A percentile compares a stretch with the other conserved stretches of the same genome.
phyloP scores from a whole-genome alignment of 2,329 filamentous ascomycete species.

The Exophiala mesophila region DNA sequence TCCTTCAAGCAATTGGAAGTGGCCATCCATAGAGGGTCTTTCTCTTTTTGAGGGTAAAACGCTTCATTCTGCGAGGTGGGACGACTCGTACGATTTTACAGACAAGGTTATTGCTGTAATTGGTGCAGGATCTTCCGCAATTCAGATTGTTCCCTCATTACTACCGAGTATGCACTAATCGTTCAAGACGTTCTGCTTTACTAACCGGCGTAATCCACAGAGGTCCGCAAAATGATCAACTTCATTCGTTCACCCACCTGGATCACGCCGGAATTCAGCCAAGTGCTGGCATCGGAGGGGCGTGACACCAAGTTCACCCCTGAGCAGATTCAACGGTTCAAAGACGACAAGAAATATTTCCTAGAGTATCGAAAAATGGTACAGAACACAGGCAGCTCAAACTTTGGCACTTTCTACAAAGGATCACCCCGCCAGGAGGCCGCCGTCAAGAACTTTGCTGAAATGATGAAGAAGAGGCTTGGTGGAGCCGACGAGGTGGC shows the following conservation, averaged over 20 bases:
- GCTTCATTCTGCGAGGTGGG: constrained; percentile 32
- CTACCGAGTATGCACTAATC: constrained; percentile 15
- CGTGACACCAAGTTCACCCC: constrained; percentile 6
- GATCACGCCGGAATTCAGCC: constrained; percentile 18
- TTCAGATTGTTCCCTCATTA: constrained; percentile 34
- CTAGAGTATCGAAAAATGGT: constrained; percentile 32
- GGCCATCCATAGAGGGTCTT: constrained; percentile 33
- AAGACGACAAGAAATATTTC: constrained; percentile 18
- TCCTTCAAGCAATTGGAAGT: constrained; percentile 42
- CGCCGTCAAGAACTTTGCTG: constrained; percentile 7
- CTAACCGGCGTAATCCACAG: no score
- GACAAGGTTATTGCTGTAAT: constrained; percentile 28
- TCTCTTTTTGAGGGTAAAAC: constrained; percentile 33
- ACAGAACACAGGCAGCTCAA: constrained; percentile 33
- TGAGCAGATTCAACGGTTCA: constrained; percentile 21
- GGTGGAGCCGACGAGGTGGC: constrained; percentile 26
- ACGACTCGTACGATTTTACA: constrained; percentile 25
- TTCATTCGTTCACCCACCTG: constrained; percentile 24
- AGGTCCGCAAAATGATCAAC: constrained; percentile 33
- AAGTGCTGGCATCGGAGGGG: constrained; percentile 8
- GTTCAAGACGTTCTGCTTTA: no score
- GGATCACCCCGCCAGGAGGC: constrained; percentile 29
- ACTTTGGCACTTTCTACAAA: constrained; percentile 33
- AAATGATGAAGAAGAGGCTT: constrained; percentile 25
- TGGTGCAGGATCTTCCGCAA: constrained; percentile 25